Percentiles rank a stretch among this genome's conserved stretches.
These are phyloP conservation scores for Krasilnikovozyma curviuscula DNA, from an alignment of 768 basidiomycete species.

Conservation along the genomic window DNA sequence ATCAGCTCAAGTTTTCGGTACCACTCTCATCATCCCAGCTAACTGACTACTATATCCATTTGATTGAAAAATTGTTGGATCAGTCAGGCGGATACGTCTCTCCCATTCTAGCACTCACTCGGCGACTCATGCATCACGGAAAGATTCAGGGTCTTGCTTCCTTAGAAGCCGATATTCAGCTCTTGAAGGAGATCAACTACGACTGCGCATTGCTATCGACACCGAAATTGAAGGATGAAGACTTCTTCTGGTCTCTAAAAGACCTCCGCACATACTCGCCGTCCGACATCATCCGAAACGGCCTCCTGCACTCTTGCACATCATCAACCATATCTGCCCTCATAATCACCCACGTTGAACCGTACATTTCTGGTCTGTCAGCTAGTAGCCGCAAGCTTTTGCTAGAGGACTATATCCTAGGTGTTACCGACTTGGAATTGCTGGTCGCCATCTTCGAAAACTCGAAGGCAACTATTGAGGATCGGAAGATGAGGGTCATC, in stretches of 20 bases:
- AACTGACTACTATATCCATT: not conserved
- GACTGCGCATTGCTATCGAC: no score
- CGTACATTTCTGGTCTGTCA: conserved; percentile 42
- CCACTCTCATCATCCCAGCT: not conserved
- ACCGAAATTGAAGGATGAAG: no score
- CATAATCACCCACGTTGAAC: conserved; percentile 33
- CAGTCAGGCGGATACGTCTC: no score
- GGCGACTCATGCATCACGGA: no score
- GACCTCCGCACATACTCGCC: no score
- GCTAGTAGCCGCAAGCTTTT: conserved; percentile 25
- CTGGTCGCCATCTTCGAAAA: conserved; percentile 64
- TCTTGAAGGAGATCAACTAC: no score
- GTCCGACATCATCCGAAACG: no score
- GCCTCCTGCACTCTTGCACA: no score
- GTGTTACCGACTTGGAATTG: conserved; percentile 42
- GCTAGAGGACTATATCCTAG: conserved; percentile 11
- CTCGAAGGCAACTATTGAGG: conserved; percentile 70
- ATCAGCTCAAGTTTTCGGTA: not conserved
- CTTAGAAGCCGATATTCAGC: no score
- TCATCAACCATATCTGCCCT: not conserved
- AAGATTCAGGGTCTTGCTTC: no score
- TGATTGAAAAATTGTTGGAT: not conserved
- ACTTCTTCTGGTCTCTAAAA: no score
- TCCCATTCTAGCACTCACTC: no score
- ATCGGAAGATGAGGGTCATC: conserved; percentile 51